Evolutionary conservation across 495 filamentous ascomycete genomes (phyloP), one percentile per base, ranked within the genome.

Genomic region (Aspergillus mulundensis): DNA sequence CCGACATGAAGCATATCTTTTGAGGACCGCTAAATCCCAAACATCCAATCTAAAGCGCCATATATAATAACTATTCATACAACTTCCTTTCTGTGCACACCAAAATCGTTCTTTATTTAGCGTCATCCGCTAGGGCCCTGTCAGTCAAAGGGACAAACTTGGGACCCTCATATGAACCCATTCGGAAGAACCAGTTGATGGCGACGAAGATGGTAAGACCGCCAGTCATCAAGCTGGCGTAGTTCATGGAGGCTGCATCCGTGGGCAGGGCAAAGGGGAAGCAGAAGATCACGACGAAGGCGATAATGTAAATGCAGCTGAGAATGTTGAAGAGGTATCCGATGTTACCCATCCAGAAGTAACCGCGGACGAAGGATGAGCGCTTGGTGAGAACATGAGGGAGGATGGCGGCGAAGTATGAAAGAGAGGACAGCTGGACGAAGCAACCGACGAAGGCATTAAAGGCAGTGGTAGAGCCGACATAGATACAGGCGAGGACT

Each of bases 271-370:
- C 64, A 59, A 80, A 87, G 1, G 87, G 89, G 72, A 93, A 93
- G 65, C 87, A 91, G 72, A 87, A 94, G 57, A 93, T 84, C 23
- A 89, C 77, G 48, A 86, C 79, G 66, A 90, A 92, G 20, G 83
- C 71, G 1, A 80, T 61, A 50, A 92, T 93, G 56, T 88, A 85
- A 24, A 82, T 58, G 36, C 86, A 78, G 7, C 84, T 70, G 5
- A 84, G 52, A 3, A 70, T 59, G 59, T 90, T 89, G 60, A 91
- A 70, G 0, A 70, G 54, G 48, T 73, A 86, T 0, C 88, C 90
- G 14, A 66, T 68, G 19, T 83, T 79, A 18, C 69, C 69, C 73
- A 95, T 83, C 65, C 78, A 83, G 70, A 93, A 95, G 5, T 80
- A 81, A 0, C 88, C 90, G 0, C 77, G 77, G 10, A 79, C 76